Base-by-base conservation (phyloP, 2,329 filamentous ascomycete species). In the Diaporthe vaccinii region DNA sequence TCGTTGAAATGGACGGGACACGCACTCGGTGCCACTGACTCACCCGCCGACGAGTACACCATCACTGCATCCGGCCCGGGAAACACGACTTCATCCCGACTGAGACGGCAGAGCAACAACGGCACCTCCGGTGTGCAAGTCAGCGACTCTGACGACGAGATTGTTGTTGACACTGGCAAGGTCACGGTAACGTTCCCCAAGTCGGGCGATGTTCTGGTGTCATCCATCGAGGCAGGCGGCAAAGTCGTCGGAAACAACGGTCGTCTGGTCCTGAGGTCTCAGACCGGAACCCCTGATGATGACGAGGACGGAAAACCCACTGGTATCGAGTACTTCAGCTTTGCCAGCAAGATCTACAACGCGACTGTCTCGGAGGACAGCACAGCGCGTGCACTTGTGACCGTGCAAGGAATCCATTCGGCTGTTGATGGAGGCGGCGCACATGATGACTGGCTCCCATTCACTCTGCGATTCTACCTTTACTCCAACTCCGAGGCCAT, bases 1-100 rank as follows among this genome's bases (percentile, higher is more conserved):
- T 91, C 90, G 0, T 84, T 91, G 72, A 92, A 91, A 79, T 92
- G 90, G 90, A 90, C 88, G 3, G 90, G 86, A 0, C 90, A 92
- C 78, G 89, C 90, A 0, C 82, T 92, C 58, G 81, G 85, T 17
- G 85, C 83, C 7, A 85, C 84, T 0, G 84, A 86, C 2, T 78
- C 77, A 0, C 79, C 85, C 2, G 79, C 83, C 4, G 83, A 85
- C 3, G 83, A 84, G 25, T 90, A 90, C 78, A 86, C 82, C 0
- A 81, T 89, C 72, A 78, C 68, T 49, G 82, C 83, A 74, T 77
- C 67, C 70, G 75, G 20, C 69, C 69, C 20, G 12, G 73, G 58
- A 46, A 71, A 62, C 51, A 46, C 79, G 85, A 51, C 49, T 31
- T 69, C 65, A 3, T 69, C 65, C 49, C 65, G 22, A 34, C 4